Conservation (phyloP, 371 early-diverging fungal species). For the Mortierella sp. region DNA sequence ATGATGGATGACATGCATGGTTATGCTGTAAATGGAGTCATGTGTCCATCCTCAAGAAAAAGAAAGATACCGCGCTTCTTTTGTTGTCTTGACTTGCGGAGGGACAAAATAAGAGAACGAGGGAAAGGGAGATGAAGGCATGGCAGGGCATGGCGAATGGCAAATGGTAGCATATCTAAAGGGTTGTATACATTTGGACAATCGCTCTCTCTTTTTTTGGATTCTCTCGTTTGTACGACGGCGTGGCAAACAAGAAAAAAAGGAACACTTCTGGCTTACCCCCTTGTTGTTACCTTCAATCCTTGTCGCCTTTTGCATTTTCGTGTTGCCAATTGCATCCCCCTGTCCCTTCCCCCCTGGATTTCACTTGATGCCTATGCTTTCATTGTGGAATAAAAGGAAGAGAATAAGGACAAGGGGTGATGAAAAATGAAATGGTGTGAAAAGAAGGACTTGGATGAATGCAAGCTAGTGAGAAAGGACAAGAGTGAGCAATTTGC, state of each 20-base stretch:
- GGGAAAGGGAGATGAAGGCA: not conserved
- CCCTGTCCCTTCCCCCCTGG: not conserved
- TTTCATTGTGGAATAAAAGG: not conserved
- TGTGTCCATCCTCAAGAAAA: not conserved
- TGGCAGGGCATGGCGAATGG: not conserved
- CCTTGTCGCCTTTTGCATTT: not conserved
- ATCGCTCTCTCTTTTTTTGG: not conserved
- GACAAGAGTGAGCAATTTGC: not conserved
- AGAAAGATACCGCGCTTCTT: slow-evolving; percentile 3
- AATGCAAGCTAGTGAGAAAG: not conserved
- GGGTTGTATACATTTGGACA: too few relatives aligned
- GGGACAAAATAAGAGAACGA: not conserved
- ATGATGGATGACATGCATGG: not conserved
- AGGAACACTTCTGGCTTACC: not conserved
- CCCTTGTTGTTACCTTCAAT: not conserved
- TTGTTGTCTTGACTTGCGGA: not conserved
- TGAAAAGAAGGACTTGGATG: not conserved
- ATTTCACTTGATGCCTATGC: not conserved
- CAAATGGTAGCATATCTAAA: not conserved
- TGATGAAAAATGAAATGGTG: not conserved
- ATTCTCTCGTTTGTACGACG: slow-evolving; percentile 30
- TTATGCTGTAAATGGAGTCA: not conserved
- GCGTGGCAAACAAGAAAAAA: slow-evolving; percentile 29
- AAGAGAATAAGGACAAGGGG: not conserved
- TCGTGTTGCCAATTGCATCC: not conserved